Conservation (phyloP, 2,329 filamentous ascomycete species). For the Pseudogymnoascus sp. region DNA sequence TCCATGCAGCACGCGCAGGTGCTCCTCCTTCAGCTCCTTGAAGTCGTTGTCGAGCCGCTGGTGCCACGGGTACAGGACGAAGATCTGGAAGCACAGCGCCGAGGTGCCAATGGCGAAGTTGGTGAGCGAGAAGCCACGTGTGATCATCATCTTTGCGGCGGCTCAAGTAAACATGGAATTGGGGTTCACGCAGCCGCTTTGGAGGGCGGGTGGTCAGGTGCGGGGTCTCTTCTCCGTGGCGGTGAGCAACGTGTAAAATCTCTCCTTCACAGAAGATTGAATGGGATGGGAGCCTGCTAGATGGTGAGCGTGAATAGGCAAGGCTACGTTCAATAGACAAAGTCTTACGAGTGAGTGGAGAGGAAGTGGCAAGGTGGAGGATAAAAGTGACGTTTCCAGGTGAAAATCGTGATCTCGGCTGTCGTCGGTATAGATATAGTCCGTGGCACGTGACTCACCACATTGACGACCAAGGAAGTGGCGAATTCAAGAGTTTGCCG, state of each 20-base stretch:
- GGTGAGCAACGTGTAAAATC: background rate
- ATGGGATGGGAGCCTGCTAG: background rate
- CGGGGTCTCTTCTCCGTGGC: background rate
- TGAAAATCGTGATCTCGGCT: conserved; percentile 2
- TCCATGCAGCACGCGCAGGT: conserved; percentile 20
- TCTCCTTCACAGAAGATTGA: background rate
- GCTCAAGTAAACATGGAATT: conserved; percentile 1
- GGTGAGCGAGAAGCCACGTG: conserved; percentile 42
- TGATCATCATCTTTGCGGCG: conserved; percentile 34
- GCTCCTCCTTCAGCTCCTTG: conserved; percentile 38
- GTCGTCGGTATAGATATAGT: background rate
- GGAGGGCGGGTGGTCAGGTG: background rate
- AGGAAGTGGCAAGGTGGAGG: background rate
- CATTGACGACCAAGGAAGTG: background rate
- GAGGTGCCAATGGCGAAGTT: conserved; percentile 46
- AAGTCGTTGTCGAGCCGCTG: conserved; percentile 44
- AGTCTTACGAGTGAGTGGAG: conserved; percentile 3
- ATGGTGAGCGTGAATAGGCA: background rate
- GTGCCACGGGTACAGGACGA: conserved; percentile 50
- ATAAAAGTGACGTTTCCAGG: background rate
- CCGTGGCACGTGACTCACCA: background rate
- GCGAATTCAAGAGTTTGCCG: no score
- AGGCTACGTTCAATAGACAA: background rate
- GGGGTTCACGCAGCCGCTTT: background rate
- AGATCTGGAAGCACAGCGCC: conserved; percentile 45